A percentile compares a stretch with the other conserved stretches of the same genome.
Evolutionary conservation across 164 flowering plant species (phyloP).

Genomic region (Tinospora cordifolia): DNA sequence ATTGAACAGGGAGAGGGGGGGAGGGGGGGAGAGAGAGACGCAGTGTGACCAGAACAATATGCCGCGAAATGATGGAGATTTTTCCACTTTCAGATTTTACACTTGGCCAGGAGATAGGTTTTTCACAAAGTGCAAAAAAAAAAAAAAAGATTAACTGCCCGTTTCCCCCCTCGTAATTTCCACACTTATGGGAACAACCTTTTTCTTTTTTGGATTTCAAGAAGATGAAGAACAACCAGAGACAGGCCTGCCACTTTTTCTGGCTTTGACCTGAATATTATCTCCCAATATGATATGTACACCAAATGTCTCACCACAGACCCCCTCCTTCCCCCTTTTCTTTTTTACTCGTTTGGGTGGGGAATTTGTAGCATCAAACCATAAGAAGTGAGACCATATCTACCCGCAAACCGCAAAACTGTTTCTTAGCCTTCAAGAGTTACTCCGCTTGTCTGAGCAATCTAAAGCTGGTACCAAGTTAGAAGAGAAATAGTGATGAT

Average conservation of each 20-base stretch:
- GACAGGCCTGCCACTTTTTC: constrained; percentile 41
- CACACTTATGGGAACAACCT: constrained; percentile 17
- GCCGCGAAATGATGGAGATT: background rate
- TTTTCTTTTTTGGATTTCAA: background rate
- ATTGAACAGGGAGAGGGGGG: too few species aligned
- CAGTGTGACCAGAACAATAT: background rate
- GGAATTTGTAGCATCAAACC: constrained; percentile 13
- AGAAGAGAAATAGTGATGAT: background rate
- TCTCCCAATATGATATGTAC: constrained; percentile 18
- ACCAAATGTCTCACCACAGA: constrained; percentile 13
- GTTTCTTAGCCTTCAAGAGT: constrained; percentile 6
- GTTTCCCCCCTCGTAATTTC: constrained; percentile 16
- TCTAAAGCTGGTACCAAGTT: constrained; percentile 9
- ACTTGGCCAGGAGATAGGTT: background rate
- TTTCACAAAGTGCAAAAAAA: constrained; percentile 13
- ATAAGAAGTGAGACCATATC: constrained; percentile 6
- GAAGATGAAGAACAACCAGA: background rate
- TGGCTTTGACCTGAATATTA: constrained; percentile 45
- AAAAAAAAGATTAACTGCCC: background rate
- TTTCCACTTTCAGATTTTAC: constrained; percentile 1
- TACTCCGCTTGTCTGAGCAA: background rate
- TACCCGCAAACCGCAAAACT: constrained; percentile 17
- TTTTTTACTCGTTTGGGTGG: constrained; percentile 1
- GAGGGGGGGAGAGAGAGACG: background rate
- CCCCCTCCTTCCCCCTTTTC: background rate